Evolutionary conservation across 2,329 filamentous ascomycete species (phyloP), one percentile per base, ranked within the genome.

Genomic region (Ophiocordyceps unilateralis): DNA sequence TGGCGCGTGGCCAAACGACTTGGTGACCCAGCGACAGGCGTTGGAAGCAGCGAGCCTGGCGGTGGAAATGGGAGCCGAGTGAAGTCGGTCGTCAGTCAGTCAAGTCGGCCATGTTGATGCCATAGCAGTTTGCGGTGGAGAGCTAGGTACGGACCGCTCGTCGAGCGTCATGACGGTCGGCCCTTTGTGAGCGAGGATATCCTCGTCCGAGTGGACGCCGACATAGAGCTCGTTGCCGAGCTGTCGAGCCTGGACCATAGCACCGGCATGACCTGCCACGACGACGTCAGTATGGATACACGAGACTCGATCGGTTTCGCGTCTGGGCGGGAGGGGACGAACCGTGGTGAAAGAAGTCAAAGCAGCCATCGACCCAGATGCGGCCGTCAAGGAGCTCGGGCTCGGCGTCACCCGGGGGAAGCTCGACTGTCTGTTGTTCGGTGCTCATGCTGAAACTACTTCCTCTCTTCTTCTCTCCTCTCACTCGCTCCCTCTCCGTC

Each of bases 291-390:
- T n/a, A n/a, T n/a, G n/a, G n/a, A n/a, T n/a, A n/a, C n/a, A n/a
- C n/a, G n/a, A n/a, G n/a, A n/a, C n/a, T n/a, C n/a, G n/a, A n/a
- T n/a, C n/a, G n/a, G n/a, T n/a, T 4, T 14, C 32, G n/a, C 15
- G 5, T n/a, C 10, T 4, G 15, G n/a, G 32, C 19, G 19, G 19
- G 3, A 5, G 4, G 17, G 7, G 28, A 53, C 66, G 51, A 62
- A 86, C 84, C 91, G 60, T 96, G 91, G 61, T 98, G 91, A 65
- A 88, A 93, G 65, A 98, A 98, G 68, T 98, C 91, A 67, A 95
- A 98, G 70, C 91, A 98, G 48, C 91, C 91, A 60, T 98, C 91
- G 22, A 98, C 83, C 93, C 93, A 98, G 55, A 98, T 84, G 51
- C 89, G 79, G 53, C 83, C 78, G 23, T 77, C 73, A 28, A 74